These are phyloP conservation scores for Trichoderma sp. DNA, from an alignment of 2,329 filamentous ascomycete species.

Conservation along the genomic window DNA sequence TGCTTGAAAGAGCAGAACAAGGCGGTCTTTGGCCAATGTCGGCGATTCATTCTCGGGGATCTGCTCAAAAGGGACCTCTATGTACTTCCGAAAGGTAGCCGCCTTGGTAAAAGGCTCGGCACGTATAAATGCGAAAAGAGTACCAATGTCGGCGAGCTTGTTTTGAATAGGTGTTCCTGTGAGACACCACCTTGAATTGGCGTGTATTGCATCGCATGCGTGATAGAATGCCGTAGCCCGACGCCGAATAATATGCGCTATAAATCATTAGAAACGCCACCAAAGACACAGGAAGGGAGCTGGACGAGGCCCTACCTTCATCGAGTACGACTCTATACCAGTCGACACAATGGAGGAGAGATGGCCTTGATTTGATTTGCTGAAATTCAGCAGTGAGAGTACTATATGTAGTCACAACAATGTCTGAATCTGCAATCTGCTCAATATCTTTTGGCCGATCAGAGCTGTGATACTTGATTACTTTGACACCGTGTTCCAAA, in stretches of 20 bases:
- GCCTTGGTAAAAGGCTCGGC: conserved; percentile 44
- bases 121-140: conserved; percentile 51
- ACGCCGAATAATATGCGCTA: conserved; percentile 54
- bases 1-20: conserved; percentile 39
- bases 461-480: conserved; percentile 42
- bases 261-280: too few species aligned
- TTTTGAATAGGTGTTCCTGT: conserved; percentile 59
- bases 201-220: conserved; percentile 43
- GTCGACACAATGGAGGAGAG: conserved; percentile 35
- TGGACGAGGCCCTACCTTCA: conserved; percentile 41
- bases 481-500: conserved; percentile 32
- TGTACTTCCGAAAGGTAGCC: conserved; percentile 44
- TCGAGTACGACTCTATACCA: conserved; percentile 49
- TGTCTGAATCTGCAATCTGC: conserved; percentile 37
- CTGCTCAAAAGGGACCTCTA: conserved; percentile 42
- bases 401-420: conserved; percentile 51
- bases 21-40: conserved; percentile 31
- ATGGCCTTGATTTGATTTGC: neutral
- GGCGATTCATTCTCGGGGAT: conserved; percentile 20
- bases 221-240: conserved; percentile 46
- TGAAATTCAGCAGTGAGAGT: conserved; percentile 43
- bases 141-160: conserved; percentile 51
- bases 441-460: conserved; percentile 30
- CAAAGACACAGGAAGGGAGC: neutral
- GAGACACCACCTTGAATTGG: conserved; percentile 53